Conservation (phyloP, 495 filamentous ascomycete genomes). For the Trichodelitschia bisporula region DNA sequence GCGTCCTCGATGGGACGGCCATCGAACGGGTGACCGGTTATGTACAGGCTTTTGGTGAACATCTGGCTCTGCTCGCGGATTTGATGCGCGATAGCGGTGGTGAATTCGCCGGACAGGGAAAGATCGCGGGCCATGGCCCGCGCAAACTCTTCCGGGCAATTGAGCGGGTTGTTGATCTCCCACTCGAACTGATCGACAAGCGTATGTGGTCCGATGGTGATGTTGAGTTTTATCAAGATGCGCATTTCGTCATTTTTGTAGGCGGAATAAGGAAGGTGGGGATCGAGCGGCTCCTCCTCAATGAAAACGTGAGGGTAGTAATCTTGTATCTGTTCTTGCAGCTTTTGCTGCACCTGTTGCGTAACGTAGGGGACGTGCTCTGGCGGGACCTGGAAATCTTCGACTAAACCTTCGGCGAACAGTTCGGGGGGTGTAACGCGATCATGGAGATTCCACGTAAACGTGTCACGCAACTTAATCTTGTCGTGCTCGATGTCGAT, state of each 20-base stretch:
- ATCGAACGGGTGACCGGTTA: conserved; percentile 82
- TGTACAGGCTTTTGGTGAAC: conserved; percentile 82
- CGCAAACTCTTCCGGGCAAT: conserved; percentile 88
- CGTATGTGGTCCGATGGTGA: conserved; percentile 88
- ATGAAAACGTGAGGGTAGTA: conserved; percentile 79
- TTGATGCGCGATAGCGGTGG: conserved; percentile 87
- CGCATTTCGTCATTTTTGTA: conserved; percentile 99
- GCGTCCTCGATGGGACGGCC: conserved; percentile 79
- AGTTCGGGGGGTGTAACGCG: conserved; percentile 49
- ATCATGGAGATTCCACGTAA: conserved; percentile 96
- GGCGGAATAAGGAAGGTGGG: conserved; percentile 68
- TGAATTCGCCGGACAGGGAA: conserved; percentile 88
- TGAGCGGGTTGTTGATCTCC: conserved; percentile 88
- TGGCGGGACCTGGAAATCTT: conserved; percentile 63
- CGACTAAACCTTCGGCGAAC: conserved; percentile 72
- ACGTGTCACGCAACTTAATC: conserved; percentile 86
- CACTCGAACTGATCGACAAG: conserved; percentile 96
- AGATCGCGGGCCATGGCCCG: conserved; percentile 68
- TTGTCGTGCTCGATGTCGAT: conserved; percentile 92
- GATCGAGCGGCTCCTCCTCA: conserved; percentile 75
- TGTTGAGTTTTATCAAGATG: conserved; percentile 82
- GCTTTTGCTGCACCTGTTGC: conserved; percentile 52
- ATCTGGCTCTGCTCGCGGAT: conserved; percentile 90
- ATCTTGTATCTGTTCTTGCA: conserved; percentile 76
- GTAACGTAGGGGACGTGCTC: conserved; percentile 36